Evolutionary conservation across 2,329 filamentous ascomycete genomes (phyloP).

Genomic region (Hypoxylon sp.): DNA sequence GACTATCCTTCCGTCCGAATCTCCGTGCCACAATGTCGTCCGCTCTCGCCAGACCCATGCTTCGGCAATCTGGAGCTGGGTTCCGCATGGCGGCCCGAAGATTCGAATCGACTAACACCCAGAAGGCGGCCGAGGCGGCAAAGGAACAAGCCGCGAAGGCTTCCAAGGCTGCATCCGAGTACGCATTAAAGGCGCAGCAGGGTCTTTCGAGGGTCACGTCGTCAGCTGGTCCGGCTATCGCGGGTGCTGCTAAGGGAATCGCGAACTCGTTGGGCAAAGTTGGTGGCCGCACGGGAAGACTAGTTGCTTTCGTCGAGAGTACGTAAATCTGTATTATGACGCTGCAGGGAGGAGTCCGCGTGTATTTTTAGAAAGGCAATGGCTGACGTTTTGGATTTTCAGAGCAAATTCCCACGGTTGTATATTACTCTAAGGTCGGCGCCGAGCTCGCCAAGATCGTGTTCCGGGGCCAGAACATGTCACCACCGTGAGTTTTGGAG

Average conservation of each 20-base stretch:
- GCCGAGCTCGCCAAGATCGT: conserved; percentile 91
- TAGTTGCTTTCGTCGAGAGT: conserved; percentile 90
- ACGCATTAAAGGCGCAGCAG: conserved; percentile 79
- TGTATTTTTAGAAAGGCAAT: conserved; percentile 12
- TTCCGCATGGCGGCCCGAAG: conserved; percentile 66
- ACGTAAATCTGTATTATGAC: conserved; percentile 60
- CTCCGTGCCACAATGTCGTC: conserved; percentile 51
- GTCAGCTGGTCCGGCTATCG: conserved; percentile 83
- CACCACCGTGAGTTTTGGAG: conserved; percentile 84
- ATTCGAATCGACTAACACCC: conserved; percentile 71
- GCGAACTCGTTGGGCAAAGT: conserved; percentile 78
- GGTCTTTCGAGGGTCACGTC: conserved; percentile 86
- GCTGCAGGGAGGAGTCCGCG: conserved; percentile 7
- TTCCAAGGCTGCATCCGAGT: conserved; percentile 62
- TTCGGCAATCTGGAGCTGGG: conserved; percentile 58
- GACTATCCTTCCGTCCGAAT: conserved; percentile 10
- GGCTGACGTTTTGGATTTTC: conserved; percentile 46
- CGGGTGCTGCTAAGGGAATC: conserved; percentile 78
- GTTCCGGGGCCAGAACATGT: conserved; percentile 90
- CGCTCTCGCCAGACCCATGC: conserved; percentile 53
- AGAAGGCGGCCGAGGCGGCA: conserved; percentile 62
- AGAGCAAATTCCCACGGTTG: conserved; percentile 87
- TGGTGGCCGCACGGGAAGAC: conserved; percentile 85
- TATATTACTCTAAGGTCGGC: conserved; percentile 94
- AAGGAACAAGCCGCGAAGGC: conserved; percentile 60